Conservation (phyloP, 371 early-diverging fungal genomes). For the Basidiobolus meristosporus region DNA sequence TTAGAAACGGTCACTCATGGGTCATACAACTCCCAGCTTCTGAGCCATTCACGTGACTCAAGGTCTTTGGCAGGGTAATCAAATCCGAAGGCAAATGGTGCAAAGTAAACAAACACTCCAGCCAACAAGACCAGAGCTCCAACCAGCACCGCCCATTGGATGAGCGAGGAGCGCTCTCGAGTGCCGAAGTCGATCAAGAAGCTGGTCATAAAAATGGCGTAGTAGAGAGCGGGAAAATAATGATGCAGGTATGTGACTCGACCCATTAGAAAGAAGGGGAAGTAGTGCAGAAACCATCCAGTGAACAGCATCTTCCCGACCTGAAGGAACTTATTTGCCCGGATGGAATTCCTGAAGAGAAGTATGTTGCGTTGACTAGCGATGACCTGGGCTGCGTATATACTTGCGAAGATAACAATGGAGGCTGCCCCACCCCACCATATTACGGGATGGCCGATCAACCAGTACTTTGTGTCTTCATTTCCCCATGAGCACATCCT, state of each 20-base stretch:
- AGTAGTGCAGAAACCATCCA: slow-evolving; percentile 94
- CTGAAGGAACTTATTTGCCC: no score
- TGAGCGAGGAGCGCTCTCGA: background rate
- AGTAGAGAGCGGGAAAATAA: slow-evolving; percentile 96
- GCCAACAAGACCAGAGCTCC: background rate
- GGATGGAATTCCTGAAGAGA: no score
- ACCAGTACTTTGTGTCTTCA: slow-evolving; percentile 70
- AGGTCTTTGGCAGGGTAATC: background rate
- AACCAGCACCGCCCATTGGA: background rate
- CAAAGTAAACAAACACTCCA: slow-evolving; percentile 1
- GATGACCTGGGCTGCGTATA: slow-evolving; percentile 15
- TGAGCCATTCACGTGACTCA: background rate
- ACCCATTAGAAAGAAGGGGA: slow-evolving; percentile 95
- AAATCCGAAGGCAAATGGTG: slow-evolving; percentile 8
- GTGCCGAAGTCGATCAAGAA: slow-evolving; percentile 50
- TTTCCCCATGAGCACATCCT: slow-evolving; percentile 97
- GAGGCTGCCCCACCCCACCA: slow-evolving; percentile 79
- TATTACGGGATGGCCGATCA: slow-evolving; percentile 90
- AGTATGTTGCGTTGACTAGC: no score
- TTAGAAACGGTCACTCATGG: no score
- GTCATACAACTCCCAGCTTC: background rate
- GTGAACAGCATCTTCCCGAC: no score
- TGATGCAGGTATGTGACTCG: slow-evolving; percentile 97
- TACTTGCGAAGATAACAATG: slow-evolving; percentile 23
- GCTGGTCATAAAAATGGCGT: slow-evolving; percentile 56